Evolutionary conservation across 2,329 filamentous ascomycete genomes (phyloP), one percentile per base, ranked within the genome.

Genomic region (Rugonectria rugulosa): DNA sequence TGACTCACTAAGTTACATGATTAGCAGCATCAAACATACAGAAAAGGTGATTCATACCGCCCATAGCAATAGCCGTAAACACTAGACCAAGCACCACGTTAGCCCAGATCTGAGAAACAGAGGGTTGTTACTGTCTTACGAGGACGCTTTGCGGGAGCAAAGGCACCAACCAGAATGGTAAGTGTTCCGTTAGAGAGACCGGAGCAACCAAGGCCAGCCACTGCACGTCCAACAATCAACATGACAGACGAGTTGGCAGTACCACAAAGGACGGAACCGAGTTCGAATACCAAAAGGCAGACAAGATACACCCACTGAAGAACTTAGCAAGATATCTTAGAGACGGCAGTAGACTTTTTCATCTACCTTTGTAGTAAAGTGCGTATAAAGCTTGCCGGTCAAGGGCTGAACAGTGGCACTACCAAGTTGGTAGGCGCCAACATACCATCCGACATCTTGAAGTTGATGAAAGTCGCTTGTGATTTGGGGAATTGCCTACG

Each of bases 331-430:
- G 14, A 6, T 7, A 36, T 20, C 15, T n/a, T 23, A 21, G 21
- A 20, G 20, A 14, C 6, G 6, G 11, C 6, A 9, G 20, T 9
- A 4, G 23, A 11, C 24, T 4, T 34, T 42, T 10, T 37, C 15
- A 9, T 62, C 7, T 45, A 75, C 76, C 69, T 80, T 77, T 8
- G 68, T 65, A 19, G 59, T 72, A 50, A 82, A 79, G 37, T 78
- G 68, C 1, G 70, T 74, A 57, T 80, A 84, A 0, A 84, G 49
- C 59, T 78, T 82, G 1, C 81, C 81, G 0, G 76, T 74, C 5
- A 83, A 68, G 2, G 80, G 80, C 56, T 81, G 79, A 2, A 83
- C 61, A 2, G 79, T 73, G n/a, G 77, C 73, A 48, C 76, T 81
- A 42, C 11, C 17, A 12, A 27, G 26, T 23, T 23, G 17, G 2